A percentile compares a stretch with the other conserved stretches of the same genome.
These are phyloP conservation scores for Solanum ahanhuiri DNA, from an alignment of 257 asterid genomes.

Conservation along the genomic window DNA sequence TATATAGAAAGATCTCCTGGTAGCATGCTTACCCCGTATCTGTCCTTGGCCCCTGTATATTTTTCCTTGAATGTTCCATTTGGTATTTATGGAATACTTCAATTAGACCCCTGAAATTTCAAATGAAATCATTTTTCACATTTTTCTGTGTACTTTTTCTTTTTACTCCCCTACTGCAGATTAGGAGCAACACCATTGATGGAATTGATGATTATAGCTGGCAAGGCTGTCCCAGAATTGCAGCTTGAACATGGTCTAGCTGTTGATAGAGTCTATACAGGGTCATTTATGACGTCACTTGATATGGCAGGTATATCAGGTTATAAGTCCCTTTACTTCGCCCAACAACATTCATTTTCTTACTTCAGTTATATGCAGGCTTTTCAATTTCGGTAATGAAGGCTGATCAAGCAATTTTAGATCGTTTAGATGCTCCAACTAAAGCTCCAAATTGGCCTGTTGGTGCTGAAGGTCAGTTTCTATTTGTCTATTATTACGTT, in stretches of 20 bases:
- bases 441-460: constrained; percentile 99
- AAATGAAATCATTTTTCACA: background rate
- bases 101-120: background rate
- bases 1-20: background rate
- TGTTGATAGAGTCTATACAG: constrained; percentile 93
- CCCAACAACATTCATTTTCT: background rate
- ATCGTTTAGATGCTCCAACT: constrained; percentile 83
- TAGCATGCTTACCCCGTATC: background rate
- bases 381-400: constrained; percentile 92
- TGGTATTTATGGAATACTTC: background rate
- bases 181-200: constrained; percentile 88
- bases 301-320: constrained; percentile 82
- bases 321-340: background rate
- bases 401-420: constrained; percentile 57
- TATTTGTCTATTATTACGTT: background rate
- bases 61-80: background rate
- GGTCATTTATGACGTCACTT: constrained; percentile 96
- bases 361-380: constrained; percentile 34
- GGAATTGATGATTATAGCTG: constrained; percentile 98
- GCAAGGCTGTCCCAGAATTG: constrained; percentile 78
- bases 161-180: constrained; percentile 27
- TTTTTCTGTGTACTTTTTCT: background rate
- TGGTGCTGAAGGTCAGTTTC: constrained; percentile 68
- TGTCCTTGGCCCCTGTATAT: background rate
- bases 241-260: constrained; percentile 97